phyloP scores from a whole-genome alignment of 2,329 filamentous ascomycete species.

The Cryphonectria japonica region DNA sequence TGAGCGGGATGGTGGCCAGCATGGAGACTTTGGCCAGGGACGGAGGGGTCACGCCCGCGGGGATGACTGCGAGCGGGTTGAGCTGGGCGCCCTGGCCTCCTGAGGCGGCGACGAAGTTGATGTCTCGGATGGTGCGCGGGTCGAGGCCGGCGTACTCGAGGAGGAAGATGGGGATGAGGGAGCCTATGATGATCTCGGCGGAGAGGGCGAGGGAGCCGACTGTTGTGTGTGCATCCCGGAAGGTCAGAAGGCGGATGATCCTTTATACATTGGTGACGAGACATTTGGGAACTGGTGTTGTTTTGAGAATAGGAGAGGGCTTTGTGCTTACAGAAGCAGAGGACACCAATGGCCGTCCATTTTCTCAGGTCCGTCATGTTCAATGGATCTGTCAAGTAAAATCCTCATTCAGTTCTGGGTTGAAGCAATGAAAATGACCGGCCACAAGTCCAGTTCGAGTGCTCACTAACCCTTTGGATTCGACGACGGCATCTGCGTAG shows the following conservation, averaged over 20 bases:
- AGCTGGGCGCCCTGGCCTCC: slow-evolving; percentile 32
- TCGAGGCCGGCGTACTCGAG: slow-evolving; percentile 42
- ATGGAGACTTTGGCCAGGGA: slow-evolving; percentile 37
- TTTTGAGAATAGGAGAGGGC: slow-evolving; percentile 13
- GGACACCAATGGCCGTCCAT: slow-evolving; percentile 38
- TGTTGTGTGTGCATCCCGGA: slow-evolving; percentile 2
- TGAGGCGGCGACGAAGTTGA: slow-evolving; percentile 33
- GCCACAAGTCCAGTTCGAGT: neutral
- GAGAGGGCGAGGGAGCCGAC: slow-evolving; percentile 38
- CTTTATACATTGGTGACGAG: neutral
- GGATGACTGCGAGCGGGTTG: slow-evolving; percentile 38
- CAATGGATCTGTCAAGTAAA: slow-evolving; percentile 35
- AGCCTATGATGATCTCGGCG: slow-evolving; percentile 38
- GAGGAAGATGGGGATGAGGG: slow-evolving; percentile 40
- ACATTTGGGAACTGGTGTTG: too few species aligned
- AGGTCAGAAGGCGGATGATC: neutral
- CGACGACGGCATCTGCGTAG: slow-evolving; percentile 37
- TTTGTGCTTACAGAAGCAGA: slow-evolving; percentile 40
- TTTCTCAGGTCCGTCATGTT: slow-evolving; percentile 41
- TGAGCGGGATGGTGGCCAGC: slow-evolving; percentile 41
- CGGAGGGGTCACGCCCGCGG: slow-evolving; percentile 37
- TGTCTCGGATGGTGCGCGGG: slow-evolving; percentile 37
- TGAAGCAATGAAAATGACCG: too few species aligned
- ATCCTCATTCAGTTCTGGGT: neutral
- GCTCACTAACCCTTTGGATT: slow-evolving; percentile 36